Conservation (phyloP, 2,329 filamentous ascomycete species). For the Talaromyces funiculosus region DNA sequence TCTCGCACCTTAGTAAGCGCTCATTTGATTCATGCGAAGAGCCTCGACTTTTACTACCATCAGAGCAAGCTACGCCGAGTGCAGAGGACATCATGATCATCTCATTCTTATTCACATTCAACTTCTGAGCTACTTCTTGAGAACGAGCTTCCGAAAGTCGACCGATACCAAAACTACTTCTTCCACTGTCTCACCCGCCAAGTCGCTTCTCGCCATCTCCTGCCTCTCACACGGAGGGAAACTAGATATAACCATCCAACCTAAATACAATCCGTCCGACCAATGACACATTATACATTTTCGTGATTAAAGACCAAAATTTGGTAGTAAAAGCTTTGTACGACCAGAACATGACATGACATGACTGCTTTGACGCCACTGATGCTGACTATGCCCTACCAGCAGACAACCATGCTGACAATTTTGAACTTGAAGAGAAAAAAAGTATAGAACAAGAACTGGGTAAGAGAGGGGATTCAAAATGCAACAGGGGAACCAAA, state of each 20-base stretch:
- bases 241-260: neutral
- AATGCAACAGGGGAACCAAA: neutral
- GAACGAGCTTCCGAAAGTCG: neutral
- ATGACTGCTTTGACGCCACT: constrained; percentile 6
- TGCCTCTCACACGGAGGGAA: neutral
- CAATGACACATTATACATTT: constrained; percentile 2
- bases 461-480: neutral
- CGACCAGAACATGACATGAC: constrained; percentile 2
- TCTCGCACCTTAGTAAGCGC: neutral
- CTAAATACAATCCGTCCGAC: neutral
- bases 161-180: neutral
- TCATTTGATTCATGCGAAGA: neutral
- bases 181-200: neutral
- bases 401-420: constrained; percentile 5
- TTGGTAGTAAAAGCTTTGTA: constrained; percentile 1
- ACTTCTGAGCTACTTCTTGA: neutral
- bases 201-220: neutral
- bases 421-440: neutral
- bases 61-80: neutral
- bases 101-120: neutral
- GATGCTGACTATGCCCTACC: constrained; percentile 8
- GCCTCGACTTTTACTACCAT: neutral
- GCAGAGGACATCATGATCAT: neutral
- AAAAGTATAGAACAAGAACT: neutral
- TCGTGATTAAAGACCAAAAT: neutral